phyloP scores from a whole-genome alignment of 148 eudicot genomes.

The Bassia scoparia region DNA sequence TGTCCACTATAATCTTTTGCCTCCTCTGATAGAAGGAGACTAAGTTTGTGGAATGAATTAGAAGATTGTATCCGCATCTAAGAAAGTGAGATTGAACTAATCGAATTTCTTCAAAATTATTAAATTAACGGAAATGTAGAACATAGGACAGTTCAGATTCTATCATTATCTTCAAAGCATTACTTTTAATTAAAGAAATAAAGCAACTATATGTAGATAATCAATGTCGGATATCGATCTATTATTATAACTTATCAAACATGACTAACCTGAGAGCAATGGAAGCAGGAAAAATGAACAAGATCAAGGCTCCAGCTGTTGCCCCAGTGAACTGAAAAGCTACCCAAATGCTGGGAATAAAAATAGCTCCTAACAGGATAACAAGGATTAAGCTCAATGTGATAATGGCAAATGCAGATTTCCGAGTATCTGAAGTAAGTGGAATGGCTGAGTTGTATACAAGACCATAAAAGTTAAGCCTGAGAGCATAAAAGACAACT shows the following conservation, averaged over 20 bases:
- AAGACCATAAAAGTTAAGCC: conserved; percentile 80
- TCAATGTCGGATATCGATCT: too few relatives aligned
- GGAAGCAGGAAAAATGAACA: conserved; percentile 87
- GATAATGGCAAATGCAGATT: conserved; percentile 42
- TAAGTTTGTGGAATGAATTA: too few relatives aligned
- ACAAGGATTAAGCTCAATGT: conserved; percentile 55
- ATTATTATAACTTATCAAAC: neutral
- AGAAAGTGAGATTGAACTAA: too few relatives aligned
- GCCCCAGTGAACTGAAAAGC: conserved; percentile 98
- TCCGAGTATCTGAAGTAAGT: conserved; percentile 48
- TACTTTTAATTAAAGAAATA: too few relatives aligned
- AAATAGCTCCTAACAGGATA: conserved; percentile 73
- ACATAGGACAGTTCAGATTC: too few relatives aligned
- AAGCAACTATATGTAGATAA: too few relatives aligned
- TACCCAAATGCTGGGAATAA: conserved; percentile 88
- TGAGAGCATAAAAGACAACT: conserved; percentile 70
- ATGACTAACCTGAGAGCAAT: conserved; percentile 66
- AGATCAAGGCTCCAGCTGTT: conserved; percentile 82
- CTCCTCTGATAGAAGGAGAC: too few relatives aligned
- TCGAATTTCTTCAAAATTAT: too few relatives aligned
- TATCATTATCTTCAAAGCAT: too few relatives aligned
- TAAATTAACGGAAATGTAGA: too few relatives aligned
- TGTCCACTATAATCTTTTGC: too few relatives aligned
- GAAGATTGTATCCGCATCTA: too few relatives aligned
- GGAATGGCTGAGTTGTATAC: conserved; percentile 65